Base-by-base conservation (phyloP, 129 eudicot species). In the Flaveria bidentis region DNA sequence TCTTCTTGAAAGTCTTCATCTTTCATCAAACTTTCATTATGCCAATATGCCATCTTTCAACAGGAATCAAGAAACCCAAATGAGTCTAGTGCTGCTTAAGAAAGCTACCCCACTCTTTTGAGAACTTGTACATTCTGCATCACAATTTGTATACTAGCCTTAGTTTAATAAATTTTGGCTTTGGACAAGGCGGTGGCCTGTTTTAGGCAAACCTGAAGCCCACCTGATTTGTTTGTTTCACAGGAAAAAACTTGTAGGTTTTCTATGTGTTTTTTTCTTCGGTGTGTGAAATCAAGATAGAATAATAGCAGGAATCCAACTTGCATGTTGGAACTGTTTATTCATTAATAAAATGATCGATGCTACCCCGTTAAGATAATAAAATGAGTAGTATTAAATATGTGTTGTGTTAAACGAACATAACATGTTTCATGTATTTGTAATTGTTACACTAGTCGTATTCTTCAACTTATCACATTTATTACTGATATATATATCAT, bases 1-100 rank as follows among this genome's bases (percentile, higher is more conserved):
- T 78, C 83, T 69, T 81, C 85, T 77, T 85, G 83, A 71, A 85
- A 78, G 50, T 85, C 88, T 85, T 85, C 81, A 73, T 85, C 88
- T 49, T 84, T 80, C 74, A 51, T 45, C 62, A 74, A 45, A 6
- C 57, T 71, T 25, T 76, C 70, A 46, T 81, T 78, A 64, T n/a
- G 66, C 82, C 81, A 81, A 76, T 81, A 81, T 61, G 81, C 77
- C 84, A 81, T 81, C 61, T 70, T 49, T 65, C 28, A 71, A 30
- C 65, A 60, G 50, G 51, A 78, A 7, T 20, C 26, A n/a, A 47
- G 63, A 18, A 26, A 75, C 58, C 68, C 23, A 81, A 22, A 23
- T 73, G 69, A 44, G 45, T 33, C 71, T 51, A 74, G 74, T 45
- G 5, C 46, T 6, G 11, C 11, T 42, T 44, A 44, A 7, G 12